Percentiles rank a stretch among this genome's conserved stretches.
phyloP scores from a whole-genome alignment of 1,284 basidiomycete species.

The Papiliotrema fonsecae region DNA sequence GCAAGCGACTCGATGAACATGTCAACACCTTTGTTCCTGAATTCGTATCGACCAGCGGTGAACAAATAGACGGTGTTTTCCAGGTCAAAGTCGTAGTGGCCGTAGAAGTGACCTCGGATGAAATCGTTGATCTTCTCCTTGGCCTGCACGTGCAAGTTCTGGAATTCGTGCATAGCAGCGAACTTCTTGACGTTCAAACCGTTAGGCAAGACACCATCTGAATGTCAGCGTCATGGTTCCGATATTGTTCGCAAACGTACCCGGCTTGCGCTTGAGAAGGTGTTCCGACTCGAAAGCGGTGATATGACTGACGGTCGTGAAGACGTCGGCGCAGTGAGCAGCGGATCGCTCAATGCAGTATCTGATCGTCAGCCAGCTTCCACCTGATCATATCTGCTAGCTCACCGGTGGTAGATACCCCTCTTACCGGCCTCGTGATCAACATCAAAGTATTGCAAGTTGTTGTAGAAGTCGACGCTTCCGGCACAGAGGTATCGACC shows the following conservation, averaged over 20 bases:
- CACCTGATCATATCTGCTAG: background rate
- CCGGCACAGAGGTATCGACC: conserved; percentile 97
- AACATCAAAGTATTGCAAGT: conserved; percentile 97
- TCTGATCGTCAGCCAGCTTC: conserved; percentile 54
- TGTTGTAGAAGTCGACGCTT: conserved; percentile 98
- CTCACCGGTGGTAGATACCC: conserved; percentile 69
- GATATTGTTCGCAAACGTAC: conserved; percentile 19
- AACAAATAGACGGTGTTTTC: conserved; percentile 98
- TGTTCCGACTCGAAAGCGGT: conserved; percentile 97
- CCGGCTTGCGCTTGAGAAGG: conserved; percentile 89
- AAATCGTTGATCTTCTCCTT: conserved; percentile 99
- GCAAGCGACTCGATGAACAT: conserved; percentile 98
- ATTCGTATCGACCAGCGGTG: conserved; percentile 98
- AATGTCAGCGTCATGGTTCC: background rate
- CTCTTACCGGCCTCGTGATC: conserved; percentile 98
- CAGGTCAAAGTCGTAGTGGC: conserved; percentile 90
- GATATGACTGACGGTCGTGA: conserved; percentile 96
- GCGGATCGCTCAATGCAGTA: conserved; percentile 97
- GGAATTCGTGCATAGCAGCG: conserved; percentile 92
- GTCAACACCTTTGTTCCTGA: conserved; percentile 98
- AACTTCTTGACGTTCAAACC: conserved; percentile 97
- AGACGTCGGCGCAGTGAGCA: conserved; percentile 93
- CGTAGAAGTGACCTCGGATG: conserved; percentile 95
- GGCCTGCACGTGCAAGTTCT: conserved; percentile 85
- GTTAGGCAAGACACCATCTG: conserved; percentile 93